A percentile compares a stretch with the other conserved stretches of the same genome.
These are phyloP conservation scores for Mycena olivaceomarginata DNA, from an alignment of 768 basidiomycete species.

Conservation along the genomic window DNA sequence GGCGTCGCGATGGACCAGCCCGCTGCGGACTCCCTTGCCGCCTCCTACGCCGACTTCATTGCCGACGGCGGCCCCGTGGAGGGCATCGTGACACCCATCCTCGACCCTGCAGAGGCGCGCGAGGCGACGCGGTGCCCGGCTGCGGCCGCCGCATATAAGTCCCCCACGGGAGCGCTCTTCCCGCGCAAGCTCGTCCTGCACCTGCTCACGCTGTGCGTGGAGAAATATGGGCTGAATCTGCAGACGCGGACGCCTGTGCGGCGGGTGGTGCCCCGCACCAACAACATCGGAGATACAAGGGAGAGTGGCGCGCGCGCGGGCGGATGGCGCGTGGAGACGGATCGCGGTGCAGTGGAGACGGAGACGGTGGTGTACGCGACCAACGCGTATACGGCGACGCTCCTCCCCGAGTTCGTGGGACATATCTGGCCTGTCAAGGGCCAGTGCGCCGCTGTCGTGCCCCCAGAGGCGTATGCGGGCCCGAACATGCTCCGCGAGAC, in stretches of 20 bases:
- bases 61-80: constrained; percentile 54
- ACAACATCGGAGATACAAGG: too few species aligned
- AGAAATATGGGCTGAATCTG: constrained; percentile 51
- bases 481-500: constrained; percentile 44
- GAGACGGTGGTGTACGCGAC: constrained; percentile 65
- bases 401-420: constrained; percentile 54
- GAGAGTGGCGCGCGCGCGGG: constrained; percentile 5
- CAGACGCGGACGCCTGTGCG: constrained; percentile 52
- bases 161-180: constrained; percentile 44
- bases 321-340: constrained; percentile 54
- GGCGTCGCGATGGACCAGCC: constrained; percentile 45
- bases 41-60: constrained; percentile 47
- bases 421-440: constrained; percentile 49
- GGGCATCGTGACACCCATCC: constrained; percentile 48
- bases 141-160: constrained; percentile 39
- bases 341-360: constrained; percentile 56
- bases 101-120: constrained; percentile 48
- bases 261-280: constrained; percentile 6
- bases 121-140: constrained; percentile 25
- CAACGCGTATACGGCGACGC: constrained; percentile 66
- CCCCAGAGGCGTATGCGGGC: constrained; percentile 47
- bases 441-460: constrained; percentile 48
- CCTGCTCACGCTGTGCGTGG: constrained; percentile 46
- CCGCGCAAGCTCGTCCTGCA: constrained; percentile 49
- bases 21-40: constrained; percentile 45